A percentile compares a stretch with the other conserved stretches of the same genome.
Evolutionary conservation across 2,329 filamentous ascomycete species (phyloP).

Genomic region (Penicillium sp.): DNA sequence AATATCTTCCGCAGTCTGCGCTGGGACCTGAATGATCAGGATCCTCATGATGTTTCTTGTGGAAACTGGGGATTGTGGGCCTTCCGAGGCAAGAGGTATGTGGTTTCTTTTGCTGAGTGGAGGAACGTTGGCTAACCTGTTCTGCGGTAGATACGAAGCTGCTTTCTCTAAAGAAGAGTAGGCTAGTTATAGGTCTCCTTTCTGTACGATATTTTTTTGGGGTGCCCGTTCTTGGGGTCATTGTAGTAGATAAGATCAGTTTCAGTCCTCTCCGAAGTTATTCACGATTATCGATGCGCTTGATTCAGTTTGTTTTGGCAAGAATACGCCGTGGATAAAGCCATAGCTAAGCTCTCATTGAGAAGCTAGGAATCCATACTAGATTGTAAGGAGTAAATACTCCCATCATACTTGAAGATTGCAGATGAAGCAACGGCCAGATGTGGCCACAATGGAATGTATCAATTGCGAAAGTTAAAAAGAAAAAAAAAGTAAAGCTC

Average conservation of each 20-base stretch:
- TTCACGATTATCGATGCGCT: constrained; percentile 1
- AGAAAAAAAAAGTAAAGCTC: constrained; percentile 2
- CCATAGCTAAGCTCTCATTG: neutral
- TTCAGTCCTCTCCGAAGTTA: neutral
- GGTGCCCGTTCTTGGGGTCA: neutral
- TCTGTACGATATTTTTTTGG: constrained; percentile 7
- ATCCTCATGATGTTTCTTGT: constrained; percentile 89
- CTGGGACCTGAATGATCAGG: constrained; percentile 96
- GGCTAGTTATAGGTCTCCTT: neutral
- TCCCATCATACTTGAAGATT: neutral
- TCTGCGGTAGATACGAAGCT: constrained; percentile 36
- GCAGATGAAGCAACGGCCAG: neutral
- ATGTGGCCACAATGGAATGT: neutral
- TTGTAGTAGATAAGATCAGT: constrained; percentile 8
- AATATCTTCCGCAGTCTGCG: constrained; percentile 89
- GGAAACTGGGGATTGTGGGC: constrained; percentile 98
- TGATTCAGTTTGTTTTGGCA: neutral
- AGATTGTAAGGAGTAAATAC: neutral
- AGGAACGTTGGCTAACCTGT: constrained; percentile 5
- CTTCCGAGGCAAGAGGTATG: constrained; percentile 93
- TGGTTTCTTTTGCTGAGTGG: constrained; percentile 30
- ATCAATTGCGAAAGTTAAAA: neutral
- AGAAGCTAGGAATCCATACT: neutral
- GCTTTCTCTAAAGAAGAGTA: constrained; percentile 27
- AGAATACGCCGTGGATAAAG: neutral